Evolutionary conservation across 805 yeast genomes (phyloP).

Genomic region (Osmozyma mogii): DNA sequence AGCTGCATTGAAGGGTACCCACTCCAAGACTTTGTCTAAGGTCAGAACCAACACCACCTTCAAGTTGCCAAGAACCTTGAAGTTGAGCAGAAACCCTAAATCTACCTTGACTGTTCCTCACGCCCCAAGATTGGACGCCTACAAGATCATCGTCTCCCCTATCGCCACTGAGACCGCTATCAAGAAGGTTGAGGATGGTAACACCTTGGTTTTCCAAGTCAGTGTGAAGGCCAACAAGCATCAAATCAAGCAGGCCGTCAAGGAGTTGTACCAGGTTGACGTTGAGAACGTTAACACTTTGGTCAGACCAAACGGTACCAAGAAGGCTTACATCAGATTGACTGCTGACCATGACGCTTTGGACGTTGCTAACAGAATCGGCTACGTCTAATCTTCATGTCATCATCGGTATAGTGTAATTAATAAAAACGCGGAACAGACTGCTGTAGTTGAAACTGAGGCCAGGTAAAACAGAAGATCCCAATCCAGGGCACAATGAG

Average conservation of each 20-base stretch:
- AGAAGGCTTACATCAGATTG: constrained; percentile 98
- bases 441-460: no score
- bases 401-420: constrained; percentile 14
- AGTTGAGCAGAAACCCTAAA: constrained; percentile 89
- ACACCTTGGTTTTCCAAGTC: constrained; percentile 98
- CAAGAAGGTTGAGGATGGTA: constrained; percentile 99
- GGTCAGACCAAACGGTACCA: constrained; percentile 98
- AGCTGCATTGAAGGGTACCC: constrained; percentile 96
- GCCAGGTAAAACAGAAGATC: no score
- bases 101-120: constrained; percentile 95
- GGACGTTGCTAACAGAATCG: constrained; percentile 99
- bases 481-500: no score
- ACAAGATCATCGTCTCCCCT: constrained; percentile 91
- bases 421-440: constrained; percentile 12
- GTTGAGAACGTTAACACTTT: constrained; percentile 91
- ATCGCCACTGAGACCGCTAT: constrained; percentile 97
- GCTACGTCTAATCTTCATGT: constrained; percentile 69
- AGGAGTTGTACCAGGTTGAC: constrained; percentile 96
- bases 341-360: constrained; percentile 99
- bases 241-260: constrained; percentile 97
- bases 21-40: constrained; percentile 83
- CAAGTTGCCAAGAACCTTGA: constrained; percentile 96
- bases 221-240: constrained; percentile 95
- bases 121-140: constrained; percentile 92
- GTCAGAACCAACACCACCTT: constrained; percentile 93